Evolutionary conservation across 2,329 filamentous ascomycete species (phyloP), one percentile per base, ranked within the genome.

Genomic region (Hypoxylon sp.): DNA sequence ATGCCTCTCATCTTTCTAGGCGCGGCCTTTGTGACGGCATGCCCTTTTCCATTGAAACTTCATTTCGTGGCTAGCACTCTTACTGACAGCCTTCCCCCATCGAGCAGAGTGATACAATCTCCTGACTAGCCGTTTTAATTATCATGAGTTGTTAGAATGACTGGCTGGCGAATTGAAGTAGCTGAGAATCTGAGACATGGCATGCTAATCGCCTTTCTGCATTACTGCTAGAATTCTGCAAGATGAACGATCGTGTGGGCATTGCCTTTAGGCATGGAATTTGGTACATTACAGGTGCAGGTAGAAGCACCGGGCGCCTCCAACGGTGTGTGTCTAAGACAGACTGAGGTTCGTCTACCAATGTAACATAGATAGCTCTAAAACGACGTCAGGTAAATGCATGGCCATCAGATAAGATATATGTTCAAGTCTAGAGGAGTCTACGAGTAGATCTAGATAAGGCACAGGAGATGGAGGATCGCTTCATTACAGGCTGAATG

Each of bases 291-390:
- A n/a, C n/a, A 36, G 4, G 24, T 26, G 24, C 24, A 26, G 6
- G 24, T 26, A 16, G 26, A 57, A 30, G 28, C 16, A 44, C 22
- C 26, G 14, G 12, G 42, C 24, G n/a, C 32, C 28, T 36, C 26
- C 30, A 30, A 24, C 16, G 28, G 24, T 18, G 22, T 33, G 11
- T 59, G 55, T 60, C 59, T 64, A 32, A 54, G 60, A 67, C 60
- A 57, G 36, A 38, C 53, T 65, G 60, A 67, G 64, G 55, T 51
- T 57, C 55, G 51, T 51, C 40, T 54, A 16, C 24, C 11, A 20
- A 66, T 61, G 64, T 57, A 57, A 60, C 60, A 6, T 45, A 46
- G 18, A 16, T 26, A 24, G 42, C 60, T 57, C 49, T 60, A 67
- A 64, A 67, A 33, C 42, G 38, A 67, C 54, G 60, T 67, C 60